A percentile compares a stretch with the other conserved stretches of the same genome.
These are phyloP conservation scores for Phytophthora pseudosyringae DNA, from an alignment of 352 stramenopile species.

Conservation along the genomic window DNA sequence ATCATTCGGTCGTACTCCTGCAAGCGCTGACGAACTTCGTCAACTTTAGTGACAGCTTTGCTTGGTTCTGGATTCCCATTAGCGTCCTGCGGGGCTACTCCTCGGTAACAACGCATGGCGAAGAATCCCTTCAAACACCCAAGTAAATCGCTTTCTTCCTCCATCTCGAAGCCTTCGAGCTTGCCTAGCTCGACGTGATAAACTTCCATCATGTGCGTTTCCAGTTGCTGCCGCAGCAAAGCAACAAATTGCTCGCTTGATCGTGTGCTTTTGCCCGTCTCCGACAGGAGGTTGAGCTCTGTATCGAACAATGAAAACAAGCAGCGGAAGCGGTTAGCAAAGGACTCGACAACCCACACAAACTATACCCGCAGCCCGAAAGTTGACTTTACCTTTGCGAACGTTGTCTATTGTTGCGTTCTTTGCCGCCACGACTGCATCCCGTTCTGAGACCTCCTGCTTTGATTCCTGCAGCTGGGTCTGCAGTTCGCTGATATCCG, in stretches of 20 bases:
- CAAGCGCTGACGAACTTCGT: slow-evolving; percentile 34
- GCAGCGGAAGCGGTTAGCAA: background rate
- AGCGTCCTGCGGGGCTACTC: slow-evolving; percentile 6
- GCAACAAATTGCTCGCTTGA: slow-evolving; percentile 43
- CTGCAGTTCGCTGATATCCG: slow-evolving; percentile 21
- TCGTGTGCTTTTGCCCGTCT: slow-evolving; percentile 24
- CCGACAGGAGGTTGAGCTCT: slow-evolving; percentile 44
- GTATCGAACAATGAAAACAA: background rate
- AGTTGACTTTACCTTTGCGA: slow-evolving; percentile 44
- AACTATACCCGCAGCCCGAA: background rate
- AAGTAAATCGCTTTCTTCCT: slow-evolving; percentile 45
- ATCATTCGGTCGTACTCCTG: slow-evolving; percentile 35
- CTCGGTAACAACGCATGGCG: slow-evolving; percentile 38
- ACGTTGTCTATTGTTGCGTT: slow-evolving; percentile 60
- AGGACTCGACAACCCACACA: background rate
- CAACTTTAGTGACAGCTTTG: slow-evolving; percentile 20
- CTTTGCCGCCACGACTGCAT: slow-evolving; percentile 40
- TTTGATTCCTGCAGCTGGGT: slow-evolving; percentile 19
- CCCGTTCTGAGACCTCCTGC: slow-evolving; percentile 28
- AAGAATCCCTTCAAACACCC: slow-evolving; percentile 44
- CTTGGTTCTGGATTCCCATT: slow-evolving; percentile 5
- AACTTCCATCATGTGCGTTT: slow-evolving; percentile 52
- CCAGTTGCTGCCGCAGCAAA: slow-evolving; percentile 54
- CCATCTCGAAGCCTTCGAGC: slow-evolving; percentile 31
- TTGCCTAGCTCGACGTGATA: slow-evolving; percentile 42